These are phyloP conservation scores for Grosmannia penicillata DNA, from an alignment of 2,329 filamentous ascomycete species.

Conservation along the genomic window DNA sequence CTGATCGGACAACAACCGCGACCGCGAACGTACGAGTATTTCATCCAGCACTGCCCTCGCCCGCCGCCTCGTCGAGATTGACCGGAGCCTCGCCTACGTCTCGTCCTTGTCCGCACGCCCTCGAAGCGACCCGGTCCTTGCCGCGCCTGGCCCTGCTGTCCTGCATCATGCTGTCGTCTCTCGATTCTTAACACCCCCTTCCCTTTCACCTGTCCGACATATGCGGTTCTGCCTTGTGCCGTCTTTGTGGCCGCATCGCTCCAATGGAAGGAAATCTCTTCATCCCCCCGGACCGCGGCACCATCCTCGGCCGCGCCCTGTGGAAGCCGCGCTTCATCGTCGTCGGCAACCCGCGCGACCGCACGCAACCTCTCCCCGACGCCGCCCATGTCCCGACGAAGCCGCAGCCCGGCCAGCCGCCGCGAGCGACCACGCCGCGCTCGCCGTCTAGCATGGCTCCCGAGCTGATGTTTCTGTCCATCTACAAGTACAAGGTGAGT, in stretches of 20 bases:
- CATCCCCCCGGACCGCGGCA: conserved; percentile 34
- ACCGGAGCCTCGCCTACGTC: no score
- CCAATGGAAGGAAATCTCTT: conserved; percentile 35
- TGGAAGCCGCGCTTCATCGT: conserved; percentile 49
- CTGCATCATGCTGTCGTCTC: conserved; percentile 6
- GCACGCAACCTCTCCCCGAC: conserved; percentile 5
- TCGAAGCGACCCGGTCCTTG: background rate
- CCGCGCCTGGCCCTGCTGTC: no score
- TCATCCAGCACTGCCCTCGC: no score
- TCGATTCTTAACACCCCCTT: conserved; percentile 4
- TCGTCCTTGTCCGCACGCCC: no score
- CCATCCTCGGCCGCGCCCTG: conserved; percentile 33
- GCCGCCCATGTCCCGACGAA: background rate
- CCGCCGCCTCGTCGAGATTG: no score
- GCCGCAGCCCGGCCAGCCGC: conserved; percentile 3
- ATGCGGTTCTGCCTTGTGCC: background rate
- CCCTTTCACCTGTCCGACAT: conserved; percentile 1
- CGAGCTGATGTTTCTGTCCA: conserved; percentile 33
- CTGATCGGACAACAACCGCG: no score
- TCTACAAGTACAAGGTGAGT: conserved; percentile 42
- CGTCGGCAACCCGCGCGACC: conserved; percentile 29
- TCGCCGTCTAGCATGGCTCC: conserved; percentile 11
- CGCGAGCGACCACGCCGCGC: conserved; percentile 19
- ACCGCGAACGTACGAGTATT: no score
- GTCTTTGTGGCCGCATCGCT: background rate